A percentile compares a stretch with the other conserved stretches of the same genome.
Conservation (phyloP, 75 land plant genomes). For the Larix kaempferi region DNA sequence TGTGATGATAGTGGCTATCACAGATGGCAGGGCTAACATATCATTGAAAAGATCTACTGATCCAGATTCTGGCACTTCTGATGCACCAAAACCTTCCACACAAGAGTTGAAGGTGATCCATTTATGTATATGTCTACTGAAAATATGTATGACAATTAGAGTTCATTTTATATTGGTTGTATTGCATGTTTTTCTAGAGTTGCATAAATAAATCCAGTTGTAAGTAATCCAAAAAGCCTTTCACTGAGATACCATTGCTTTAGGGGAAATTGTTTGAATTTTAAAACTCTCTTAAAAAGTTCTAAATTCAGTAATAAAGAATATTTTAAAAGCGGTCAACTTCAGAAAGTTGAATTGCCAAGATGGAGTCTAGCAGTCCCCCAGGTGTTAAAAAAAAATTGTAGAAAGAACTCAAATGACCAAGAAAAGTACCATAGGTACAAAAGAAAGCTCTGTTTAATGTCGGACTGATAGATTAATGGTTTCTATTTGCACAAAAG, state of each 20-base stretch:
- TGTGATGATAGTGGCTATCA: constrained; percentile 94
- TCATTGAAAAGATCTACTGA: constrained; percentile 89
- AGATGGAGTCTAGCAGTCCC: too few species aligned
- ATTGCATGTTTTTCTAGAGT: neutral
- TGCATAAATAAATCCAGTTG: neutral
- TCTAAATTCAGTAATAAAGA: neutral
- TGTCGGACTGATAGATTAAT: too few species aligned
- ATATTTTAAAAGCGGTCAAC: too few species aligned
- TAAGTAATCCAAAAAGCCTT: neutral
- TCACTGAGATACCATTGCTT: neutral
- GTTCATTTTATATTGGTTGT: too few species aligned
- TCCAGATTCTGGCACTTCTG: constrained; percentile 69
- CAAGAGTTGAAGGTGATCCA: constrained; percentile 87
- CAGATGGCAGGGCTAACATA: constrained; percentile 97
- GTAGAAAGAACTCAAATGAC: too few species aligned
- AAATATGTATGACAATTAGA: neutral
- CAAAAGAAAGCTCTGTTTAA: too few species aligned
- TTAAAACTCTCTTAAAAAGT: neutral
- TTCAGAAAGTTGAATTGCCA: too few species aligned
- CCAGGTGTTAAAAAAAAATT: too few species aligned
- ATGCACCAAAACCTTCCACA: constrained; percentile 82
- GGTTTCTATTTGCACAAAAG: too few species aligned
- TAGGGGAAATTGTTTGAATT: neutral
- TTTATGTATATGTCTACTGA: neutral
- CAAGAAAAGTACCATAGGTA: too few species aligned